Evolutionary conservation across 164 flowering plant genomes (phyloP), one percentile per base, ranked within the genome.

Genomic region (Aristolochia contorta): DNA sequence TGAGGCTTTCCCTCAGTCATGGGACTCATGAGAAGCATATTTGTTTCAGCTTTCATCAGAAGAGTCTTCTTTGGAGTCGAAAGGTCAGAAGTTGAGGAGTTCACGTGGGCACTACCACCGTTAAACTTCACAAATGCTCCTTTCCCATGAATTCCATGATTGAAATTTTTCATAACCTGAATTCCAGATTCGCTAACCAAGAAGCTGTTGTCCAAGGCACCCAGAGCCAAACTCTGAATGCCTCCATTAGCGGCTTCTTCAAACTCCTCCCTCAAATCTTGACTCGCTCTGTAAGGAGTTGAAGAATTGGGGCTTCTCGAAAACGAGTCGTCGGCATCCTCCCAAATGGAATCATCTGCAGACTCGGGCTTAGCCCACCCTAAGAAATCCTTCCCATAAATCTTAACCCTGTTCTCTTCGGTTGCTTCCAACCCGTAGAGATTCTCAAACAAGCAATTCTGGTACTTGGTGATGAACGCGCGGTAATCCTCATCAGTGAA

Each of bases 151-250:
- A 94, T 75, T 24, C 99, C 99, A 74, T 87, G 90, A 47, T 78
- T 78, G 57, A 77, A 85, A 67, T 94, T 94, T 83, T 82, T 94
- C 19, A 94, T 95, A 62, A 91, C 99, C 71, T 94, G 95, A 71
- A 94, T 84, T 6, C 99, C 96, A 18, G 85, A 79, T 66, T 82
- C 70, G 58, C 85, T 76, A 14, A 94, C 97, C 67, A 91, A 66
- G 68, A 94, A 94, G 76, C 99, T 94, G 58, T 94, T 91, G 59
- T 84, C 99, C 80, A 94, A 66, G 0, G 99, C 99, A 59, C 99
- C 99, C 68, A 94, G 72, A 0, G 99, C 96, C 78, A 94, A 72
- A 75, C 96, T 91, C 78, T 89, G 89, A 22, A 94, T 91, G 1
- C 81, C 94, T 1, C 77, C 95, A 55, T 74, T 64, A 0, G 95